A percentile compares a stretch with the other conserved stretches of the same genome.
phyloP scores from a whole-genome alignment of 306 rosid species.

The Dicorynia guianensis region DNA sequence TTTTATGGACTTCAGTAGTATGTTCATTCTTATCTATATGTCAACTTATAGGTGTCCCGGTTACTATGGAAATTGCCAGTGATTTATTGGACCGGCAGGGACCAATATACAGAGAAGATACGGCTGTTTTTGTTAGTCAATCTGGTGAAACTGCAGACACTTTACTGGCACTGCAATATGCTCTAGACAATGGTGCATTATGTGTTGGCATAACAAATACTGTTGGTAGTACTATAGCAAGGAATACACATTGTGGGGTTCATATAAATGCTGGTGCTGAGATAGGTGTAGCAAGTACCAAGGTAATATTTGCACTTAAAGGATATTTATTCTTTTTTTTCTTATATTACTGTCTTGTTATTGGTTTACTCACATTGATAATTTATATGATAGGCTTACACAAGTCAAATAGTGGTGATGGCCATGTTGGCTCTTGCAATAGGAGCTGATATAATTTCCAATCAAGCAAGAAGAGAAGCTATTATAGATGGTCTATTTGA shows the following conservation, averaged over 20 bases:
- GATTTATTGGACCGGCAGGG: conserved; percentile 97
- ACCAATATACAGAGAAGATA: conserved; percentile 94
- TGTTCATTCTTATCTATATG: conserved; percentile 24
- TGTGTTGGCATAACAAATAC: conserved; percentile 98
- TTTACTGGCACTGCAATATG: conserved; percentile 88
- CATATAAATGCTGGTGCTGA: conserved; percentile 99
- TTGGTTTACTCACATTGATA: conserved; percentile 33
- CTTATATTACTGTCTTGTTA: conserved; percentile 27
- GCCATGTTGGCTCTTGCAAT: conserved; percentile 95
- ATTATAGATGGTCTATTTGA: conserved; percentile 85
- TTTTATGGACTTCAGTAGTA: conserved; percentile 30
- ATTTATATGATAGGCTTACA: conserved; percentile 74
- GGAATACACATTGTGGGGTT: conserved; percentile 95
- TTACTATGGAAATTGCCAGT: conserved; percentile 99
- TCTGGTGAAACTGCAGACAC: conserved; percentile 99
- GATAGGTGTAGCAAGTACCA: conserved; percentile 99
- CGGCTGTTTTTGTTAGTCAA: conserved; percentile 96
- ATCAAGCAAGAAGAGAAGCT: conserved; percentile 84
- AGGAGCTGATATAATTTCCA: conserved; percentile 91
- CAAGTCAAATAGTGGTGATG: conserved; percentile 99
- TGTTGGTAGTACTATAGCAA: conserved; percentile 93
- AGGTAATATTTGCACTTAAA: conserved; percentile 60
- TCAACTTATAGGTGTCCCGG: conserved; percentile 80
- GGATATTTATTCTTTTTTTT: conserved; percentile 33
- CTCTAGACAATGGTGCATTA: conserved; percentile 91